Evolutionary conservation across 257 asterid species (phyloP), one percentile per base, ranked within the genome.

Genomic region (Nicotiana tomentosiformis): DNA sequence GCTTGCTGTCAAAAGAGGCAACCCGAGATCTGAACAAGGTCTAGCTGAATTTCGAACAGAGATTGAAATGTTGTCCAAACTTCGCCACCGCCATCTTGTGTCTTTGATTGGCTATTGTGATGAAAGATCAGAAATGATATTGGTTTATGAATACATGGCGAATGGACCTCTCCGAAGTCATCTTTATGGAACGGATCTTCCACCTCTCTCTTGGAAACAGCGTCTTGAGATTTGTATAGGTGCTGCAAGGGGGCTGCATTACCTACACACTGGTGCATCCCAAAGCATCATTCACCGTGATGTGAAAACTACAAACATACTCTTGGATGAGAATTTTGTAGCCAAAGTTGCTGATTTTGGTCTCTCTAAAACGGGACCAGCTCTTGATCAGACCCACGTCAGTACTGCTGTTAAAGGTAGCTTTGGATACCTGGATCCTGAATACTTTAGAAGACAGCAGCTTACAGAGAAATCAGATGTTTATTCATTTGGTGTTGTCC

Each of bases 261-360:
- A 93, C 83, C 96, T 93, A 81, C 97, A 93, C 87, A 93, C 97
- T 0, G 97, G 97, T 43, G 97, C 92, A 9, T 85, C 93, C 16
- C 96, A 90, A 66, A 90, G 96, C 60, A 89, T 93, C 77, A 93
- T 93, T 16, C 97, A 93, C 83, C 91, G 97, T 20, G 97, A 93
- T 53, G 97, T 93, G 85, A 93, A 93, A 79, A 93, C 96, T 4
- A 93, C 97, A 10, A 93, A 93, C 69, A 93, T 93, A 23, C 91
- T 93, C 80, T 83, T 93, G 56, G 97, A 93, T 15, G 97, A 93
- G 85, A 88, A 88, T 80, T 89, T 90, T 18, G 90, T 91, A 5
- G 97, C 97, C 3, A 93, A 93, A 84, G 96, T 93, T 10, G 97
- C 97, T 7, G 97, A 93, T 83, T 93, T 93, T 55, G 97, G 97